Percentiles rank a stretch among this genome's conserved stretches.
These are phyloP conservation scores for Candida sp. DNA, from an alignment of 1,139 yeast genomes.

Conservation along the genomic window DNA sequence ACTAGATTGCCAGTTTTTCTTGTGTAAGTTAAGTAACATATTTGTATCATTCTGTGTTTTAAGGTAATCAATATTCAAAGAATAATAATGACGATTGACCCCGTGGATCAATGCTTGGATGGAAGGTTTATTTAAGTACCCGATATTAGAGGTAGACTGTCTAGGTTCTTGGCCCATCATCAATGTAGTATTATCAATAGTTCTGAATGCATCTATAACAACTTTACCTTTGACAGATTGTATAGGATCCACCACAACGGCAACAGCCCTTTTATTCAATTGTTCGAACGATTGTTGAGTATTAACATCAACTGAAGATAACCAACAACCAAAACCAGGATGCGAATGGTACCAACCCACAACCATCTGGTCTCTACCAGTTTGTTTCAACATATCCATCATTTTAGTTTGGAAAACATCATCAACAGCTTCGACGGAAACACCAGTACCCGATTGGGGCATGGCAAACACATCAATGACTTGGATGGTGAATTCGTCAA, in stretches of 20 bases:
- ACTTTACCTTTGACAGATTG: conserved; percentile 99
- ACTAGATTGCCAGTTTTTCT: conserved; percentile 96
- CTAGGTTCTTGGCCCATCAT: conserved; percentile 99
- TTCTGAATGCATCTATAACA: conserved; percentile 96
- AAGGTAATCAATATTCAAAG: conserved; percentile 90
- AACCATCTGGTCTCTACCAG: conserved; percentile 98
- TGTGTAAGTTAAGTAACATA: conserved; percentile 92
- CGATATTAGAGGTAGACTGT: conserved; percentile 94
- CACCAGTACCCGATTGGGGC: conserved; percentile 99
- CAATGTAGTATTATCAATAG: conserved; percentile 81
- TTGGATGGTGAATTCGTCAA: conserved; percentile 95
- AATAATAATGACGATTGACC: conserved; percentile 93
- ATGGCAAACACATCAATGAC: conserved; percentile 98
- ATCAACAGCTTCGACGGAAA: conserved; percentile 98
- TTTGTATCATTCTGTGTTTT: conserved; percentile 91
- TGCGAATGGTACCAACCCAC: conserved; percentile 99
- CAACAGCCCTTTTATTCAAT: conserved; percentile 91
- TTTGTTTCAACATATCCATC: conserved; percentile 99
- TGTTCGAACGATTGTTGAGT: conserved; percentile 98
- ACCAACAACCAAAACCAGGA: conserved; percentile 99
- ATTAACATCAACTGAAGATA: conserved; percentile 94
- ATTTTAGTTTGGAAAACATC: conserved; percentile 98
- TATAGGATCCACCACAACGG: conserved; percentile 97
- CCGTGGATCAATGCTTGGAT: conserved; percentile 98
- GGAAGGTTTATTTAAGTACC: conserved; percentile 95